Conservation (phyloP, 495 filamentous ascomycete species). For the Penicillium pulvis region DNA sequence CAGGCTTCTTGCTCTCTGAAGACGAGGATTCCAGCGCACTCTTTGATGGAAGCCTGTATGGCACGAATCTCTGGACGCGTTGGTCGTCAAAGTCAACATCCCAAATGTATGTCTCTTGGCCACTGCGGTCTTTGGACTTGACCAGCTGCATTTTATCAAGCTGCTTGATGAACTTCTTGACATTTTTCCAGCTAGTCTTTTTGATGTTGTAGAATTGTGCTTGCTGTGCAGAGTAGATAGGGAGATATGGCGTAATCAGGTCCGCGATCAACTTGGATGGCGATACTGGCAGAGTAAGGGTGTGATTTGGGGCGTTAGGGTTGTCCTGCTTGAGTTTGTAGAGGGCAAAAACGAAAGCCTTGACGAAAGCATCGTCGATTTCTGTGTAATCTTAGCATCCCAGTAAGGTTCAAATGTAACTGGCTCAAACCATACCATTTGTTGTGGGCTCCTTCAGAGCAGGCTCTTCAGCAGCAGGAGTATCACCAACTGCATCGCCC, state of each 20-base stretch:
- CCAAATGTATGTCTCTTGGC: slow-evolving; percentile 64
- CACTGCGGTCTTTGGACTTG: slow-evolving; percentile 66
- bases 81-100: slow-evolving; percentile 67
- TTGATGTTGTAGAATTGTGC: slow-evolving; percentile 67
- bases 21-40: slow-evolving; percentile 33
- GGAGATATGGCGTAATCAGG: slow-evolving; percentile 68
- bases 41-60: slow-evolving; percentile 61
- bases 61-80: slow-evolving; percentile 56
- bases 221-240: slow-evolving; percentile 56
- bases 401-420: slow-evolving; percentile 1
- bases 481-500: slow-evolving; percentile 32
- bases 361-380: slow-evolving; percentile 67
- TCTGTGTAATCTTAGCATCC: slow-evolving; percentile 46
- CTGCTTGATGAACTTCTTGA: slow-evolving; percentile 72
- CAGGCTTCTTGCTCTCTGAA: slow-evolving; percentile 43
- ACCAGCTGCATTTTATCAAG: slow-evolving; percentile 65
- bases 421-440: slow-evolving; percentile 54
- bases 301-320: slow-evolving; percentile 48
- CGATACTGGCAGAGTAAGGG: slow-evolving; percentile 61
- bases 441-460: slow-evolving; percentile 54
- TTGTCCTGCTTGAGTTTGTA: slow-evolving; percentile 57
- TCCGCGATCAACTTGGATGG: slow-evolving; percentile 67
- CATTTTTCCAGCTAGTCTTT: slow-evolving; percentile 75
- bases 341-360: slow-evolving; percentile 69
- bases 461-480: slow-evolving; percentile 16